phyloP scores from a whole-genome alignment of 1,284 basidiomycete species.

The Malassezia sympodialis region DNA sequence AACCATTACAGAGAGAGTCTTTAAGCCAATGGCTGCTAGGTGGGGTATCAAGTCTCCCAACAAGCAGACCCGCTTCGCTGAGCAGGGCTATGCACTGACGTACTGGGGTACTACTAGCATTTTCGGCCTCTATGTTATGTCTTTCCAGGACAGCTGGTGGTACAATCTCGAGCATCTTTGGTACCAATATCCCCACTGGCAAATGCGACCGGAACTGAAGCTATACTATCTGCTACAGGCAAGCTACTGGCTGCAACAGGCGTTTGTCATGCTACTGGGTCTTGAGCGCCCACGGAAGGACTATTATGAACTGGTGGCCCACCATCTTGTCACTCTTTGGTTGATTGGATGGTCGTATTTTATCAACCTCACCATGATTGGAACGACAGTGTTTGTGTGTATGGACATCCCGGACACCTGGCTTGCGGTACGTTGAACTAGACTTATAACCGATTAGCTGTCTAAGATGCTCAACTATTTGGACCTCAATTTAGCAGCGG shows the following conservation, averaged over 20 bases:
- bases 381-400: conserved; percentile 83
- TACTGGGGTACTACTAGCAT: conserved; percentile 41
- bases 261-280: conserved; percentile 69
- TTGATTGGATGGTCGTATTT: conserved; percentile 61
- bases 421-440: conserved; percentile 50
- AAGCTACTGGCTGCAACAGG: conserved; percentile 88
- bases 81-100: conserved; percentile 43
- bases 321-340: conserved; percentile 89
- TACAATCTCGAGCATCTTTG: conserved; percentile 53
- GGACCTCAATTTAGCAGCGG: conserved; percentile 29
- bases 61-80: conserved; percentile 39
- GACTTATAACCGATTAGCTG: conserved; percentile 29
- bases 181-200: conserved; percentile 50
- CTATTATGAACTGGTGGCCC: conserved; percentile 68
- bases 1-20: conserved; percentile 60
- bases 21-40: conserved; percentile 59
- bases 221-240: conserved; percentile 69
- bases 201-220: conserved; percentile 77
- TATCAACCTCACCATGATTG: conserved; percentile 63
- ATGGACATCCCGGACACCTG: conserved; percentile 93
- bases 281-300: conserved; percentile 92
- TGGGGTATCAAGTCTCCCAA: conserved; percentile 41
- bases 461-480: conserved; percentile 46
- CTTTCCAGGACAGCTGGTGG: conserved; percentile 75
- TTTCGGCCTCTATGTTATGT: conserved; percentile 61